phyloP scores from a whole-genome alignment of 129 eudicot species.

The Helianthus annuus region DNA sequence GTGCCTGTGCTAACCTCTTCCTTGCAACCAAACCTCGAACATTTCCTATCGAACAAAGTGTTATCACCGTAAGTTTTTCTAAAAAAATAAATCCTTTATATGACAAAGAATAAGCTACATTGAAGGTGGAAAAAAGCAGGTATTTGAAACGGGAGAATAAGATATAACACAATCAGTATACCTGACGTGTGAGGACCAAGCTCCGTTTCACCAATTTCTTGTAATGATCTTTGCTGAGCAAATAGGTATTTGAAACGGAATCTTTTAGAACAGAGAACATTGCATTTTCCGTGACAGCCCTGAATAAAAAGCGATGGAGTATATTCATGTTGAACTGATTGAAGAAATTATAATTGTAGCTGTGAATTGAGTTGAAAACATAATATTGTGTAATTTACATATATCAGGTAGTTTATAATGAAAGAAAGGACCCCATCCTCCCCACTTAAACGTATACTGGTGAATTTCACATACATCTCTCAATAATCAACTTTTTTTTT shows the following conservation, averaged over 20 bases:
- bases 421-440: conserved; percentile 73
- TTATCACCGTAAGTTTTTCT: conserved; percentile 8
- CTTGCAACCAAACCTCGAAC: conserved; percentile 71
- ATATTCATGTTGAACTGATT: not conserved
- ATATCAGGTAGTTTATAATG: conserved; percentile 59
- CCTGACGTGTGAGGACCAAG: not conserved
- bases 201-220: not conserved
- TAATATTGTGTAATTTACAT: conserved; percentile 19
- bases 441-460: conserved; percentile 61
- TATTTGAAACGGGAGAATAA: no score
- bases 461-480: conserved; percentile 33
- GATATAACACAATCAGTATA: no score
- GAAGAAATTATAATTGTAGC: not conserved
- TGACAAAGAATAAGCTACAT: not conserved
- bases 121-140: not conserved
- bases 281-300: not conserved
- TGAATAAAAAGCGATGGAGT: not conserved
- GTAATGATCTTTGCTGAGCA: not conserved
- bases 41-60: conserved; percentile 50
- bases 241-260: not conserved
- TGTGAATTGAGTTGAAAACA: not conserved
- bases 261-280: not conserved
- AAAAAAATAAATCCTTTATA: not conserved
- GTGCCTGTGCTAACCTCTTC: conserved; percentile 33
- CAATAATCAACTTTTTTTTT: not conserved